Evolutionary conservation across 768 basidiomycete species (phyloP), one percentile per base, ranked within the genome.

Genomic region (Pleurotus tuber-regium): DNA sequence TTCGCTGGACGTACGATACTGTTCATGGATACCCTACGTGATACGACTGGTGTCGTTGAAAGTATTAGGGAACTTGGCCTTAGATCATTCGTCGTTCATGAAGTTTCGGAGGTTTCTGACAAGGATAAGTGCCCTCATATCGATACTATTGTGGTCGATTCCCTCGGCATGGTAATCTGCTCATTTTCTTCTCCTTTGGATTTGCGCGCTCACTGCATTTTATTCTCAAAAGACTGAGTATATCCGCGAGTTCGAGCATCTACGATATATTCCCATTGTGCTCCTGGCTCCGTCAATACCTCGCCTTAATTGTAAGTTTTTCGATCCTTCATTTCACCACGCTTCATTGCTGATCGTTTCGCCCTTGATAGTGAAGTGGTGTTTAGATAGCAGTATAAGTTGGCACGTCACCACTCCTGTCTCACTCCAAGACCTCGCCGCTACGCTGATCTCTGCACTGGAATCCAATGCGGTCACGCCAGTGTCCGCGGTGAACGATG

Each of bases 211-310:
- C n/a, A 38, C 8, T 38, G 19, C 51, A 31, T 52, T 12, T 29
- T 55, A n/a, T 46, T 41, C 31, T 16, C 9, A n/a, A 8, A 57
- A 95, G 92, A 92, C 92, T 23, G 92, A 96, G 65, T 80, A 77
- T 57, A 77, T 98, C 51, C 83, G 96, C 48, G 93, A 96, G 64
- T 79, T 89, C 55, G 96, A 98, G 61, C 92, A 96, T 63, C 72
- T 98, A 52, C 85, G 96, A 40, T 98, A 97, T 63, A 96, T 98
- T 54, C 96, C 96, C 0, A 88, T 97, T 53, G 92, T 97, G 2
- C 79, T 98, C 12, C 74, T 95, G 18, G 84, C 88, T 6, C 90
- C 92, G 1, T 83, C 80, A 8, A 79, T 87, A 68, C 84, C 84
- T 5, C 79, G 83, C 14, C 72, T 90, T 53, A 88, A 90, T 57